A percentile compares a stretch with the other conserved stretches of the same genome.
Conservation (phyloP, 345 rosid genomes). For the Balakata baccata region DNA sequence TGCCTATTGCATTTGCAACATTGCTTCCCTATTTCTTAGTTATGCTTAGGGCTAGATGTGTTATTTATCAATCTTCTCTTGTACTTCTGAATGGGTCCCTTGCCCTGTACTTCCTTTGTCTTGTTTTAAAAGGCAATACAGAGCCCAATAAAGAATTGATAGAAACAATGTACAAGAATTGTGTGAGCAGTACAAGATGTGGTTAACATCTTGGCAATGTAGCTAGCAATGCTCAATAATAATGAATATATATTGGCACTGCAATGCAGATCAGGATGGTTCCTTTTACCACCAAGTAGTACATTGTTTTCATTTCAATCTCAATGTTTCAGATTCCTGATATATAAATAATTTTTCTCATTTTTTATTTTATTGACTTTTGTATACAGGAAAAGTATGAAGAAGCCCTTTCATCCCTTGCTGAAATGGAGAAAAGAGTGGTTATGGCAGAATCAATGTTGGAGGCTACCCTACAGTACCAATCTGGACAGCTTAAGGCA, state of each 20-base stretch:
- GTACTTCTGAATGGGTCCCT: no score
- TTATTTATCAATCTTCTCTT: no score
- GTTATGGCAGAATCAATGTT: slow-evolving; percentile 99
- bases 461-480: slow-evolving; percentile 97
- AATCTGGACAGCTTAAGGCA: slow-evolving; percentile 86
- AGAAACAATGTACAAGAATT: no score
- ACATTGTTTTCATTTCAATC: no score
- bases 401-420: slow-evolving; percentile 67
- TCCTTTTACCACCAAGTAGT: not conserved
- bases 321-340: not conserved
- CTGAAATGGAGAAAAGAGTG: slow-evolving; percentile 95
- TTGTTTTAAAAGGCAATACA: no score
- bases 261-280: not conserved
- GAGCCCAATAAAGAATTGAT: not conserved
- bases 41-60: no score
- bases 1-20: no score
- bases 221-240: not conserved
- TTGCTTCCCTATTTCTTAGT: no score
- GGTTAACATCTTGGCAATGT: not conserved
- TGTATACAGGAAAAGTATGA: slow-evolving; percentile 82
- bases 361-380: not conserved
- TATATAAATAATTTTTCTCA: not conserved
- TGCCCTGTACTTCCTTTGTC: not conserved
- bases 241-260: not conserved
- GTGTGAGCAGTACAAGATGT: not conserved